phyloP scores from a whole-genome alignment of 1,139 yeast species.

The Sporopachydermia cereana region DNA sequence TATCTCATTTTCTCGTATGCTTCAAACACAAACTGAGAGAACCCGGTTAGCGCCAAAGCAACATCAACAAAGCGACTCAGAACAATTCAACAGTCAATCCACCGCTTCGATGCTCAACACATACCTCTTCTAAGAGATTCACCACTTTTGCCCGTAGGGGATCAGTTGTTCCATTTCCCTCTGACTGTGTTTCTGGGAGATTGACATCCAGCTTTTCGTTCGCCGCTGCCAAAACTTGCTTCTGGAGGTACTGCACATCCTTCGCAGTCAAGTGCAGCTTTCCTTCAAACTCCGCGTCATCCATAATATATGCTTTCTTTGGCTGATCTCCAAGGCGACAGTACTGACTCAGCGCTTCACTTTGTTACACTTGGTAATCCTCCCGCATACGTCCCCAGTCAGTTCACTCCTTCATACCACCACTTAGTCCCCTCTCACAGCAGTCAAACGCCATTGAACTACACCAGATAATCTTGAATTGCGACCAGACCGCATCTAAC shows the following conservation, averaged over 20 bases:
- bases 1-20: slow-evolving; percentile 1
- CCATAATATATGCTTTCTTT: slow-evolving; percentile 2
- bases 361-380: too few relatives aligned
- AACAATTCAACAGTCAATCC: neutral
- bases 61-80: too few relatives aligned
- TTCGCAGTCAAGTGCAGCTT: slow-evolving; percentile 39
- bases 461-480: too few relatives aligned
- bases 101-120: slow-evolving; percentile 7
- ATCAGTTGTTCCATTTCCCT: slow-evolving; percentile 24
- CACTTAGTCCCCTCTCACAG: too few relatives aligned
- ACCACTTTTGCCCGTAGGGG: slow-evolving; percentile 36
- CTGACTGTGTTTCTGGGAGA: slow-evolving; percentile 28
- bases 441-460: too few relatives aligned
- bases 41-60: too few relatives aligned
- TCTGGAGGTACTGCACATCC: slow-evolving; percentile 39
- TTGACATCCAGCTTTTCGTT: slow-evolving; percentile 35
- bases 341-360: too few relatives aligned
- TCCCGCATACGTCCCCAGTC: too few relatives aligned
- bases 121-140: slow-evolving; percentile 28
- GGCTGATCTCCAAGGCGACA: too few relatives aligned
- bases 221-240: slow-evolving; percentile 29
- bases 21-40: neutral
- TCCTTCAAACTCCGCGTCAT: neutral
- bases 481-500: too few relatives aligned
- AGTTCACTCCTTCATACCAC: too few relatives aligned